These are phyloP conservation scores for Pueraria montana DNA, from an alignment of 306 rosid genomes.

Conservation along the genomic window DNA sequence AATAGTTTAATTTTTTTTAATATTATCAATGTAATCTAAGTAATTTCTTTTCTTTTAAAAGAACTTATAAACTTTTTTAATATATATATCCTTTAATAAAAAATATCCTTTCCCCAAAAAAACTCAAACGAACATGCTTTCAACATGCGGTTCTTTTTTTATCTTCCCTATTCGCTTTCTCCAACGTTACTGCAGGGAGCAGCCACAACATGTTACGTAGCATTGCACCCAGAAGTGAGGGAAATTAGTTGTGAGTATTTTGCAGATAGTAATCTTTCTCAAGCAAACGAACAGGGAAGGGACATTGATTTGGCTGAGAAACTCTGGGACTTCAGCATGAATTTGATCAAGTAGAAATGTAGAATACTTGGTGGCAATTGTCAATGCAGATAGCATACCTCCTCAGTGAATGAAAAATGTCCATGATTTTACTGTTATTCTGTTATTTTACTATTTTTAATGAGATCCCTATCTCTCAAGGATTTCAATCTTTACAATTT, in stretches of 20 bases:
- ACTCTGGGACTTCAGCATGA: slow-evolving; percentile 78
- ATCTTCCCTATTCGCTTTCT: not conserved
- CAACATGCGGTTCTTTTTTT: not conserved
- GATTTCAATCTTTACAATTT: too few species aligned
- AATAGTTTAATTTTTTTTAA: too few species aligned
- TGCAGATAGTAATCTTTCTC: slow-evolving; percentile 55
- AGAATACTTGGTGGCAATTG: not conserved
- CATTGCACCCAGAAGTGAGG: slow-evolving; percentile 38
- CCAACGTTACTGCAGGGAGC: slow-evolving; percentile 68
- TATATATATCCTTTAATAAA: too few species aligned
- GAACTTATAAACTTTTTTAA: too few species aligned
- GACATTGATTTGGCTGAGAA: slow-evolving; percentile 70
- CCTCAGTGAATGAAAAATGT: too few species aligned
- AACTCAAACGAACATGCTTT: not conserved
- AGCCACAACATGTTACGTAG: slow-evolving; percentile 88
- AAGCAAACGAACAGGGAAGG: slow-evolving; percentile 56
- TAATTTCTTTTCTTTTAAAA: too few species aligned
- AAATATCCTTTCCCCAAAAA: too few species aligned
- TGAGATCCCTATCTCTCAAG: too few species aligned
- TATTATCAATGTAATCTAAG: too few species aligned
- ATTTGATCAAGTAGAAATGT: slow-evolving; percentile 40
- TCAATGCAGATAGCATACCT: not conserved
- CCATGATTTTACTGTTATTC: too few species aligned
- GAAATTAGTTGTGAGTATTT: slow-evolving; percentile 77
- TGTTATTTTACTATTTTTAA: too few species aligned